Base-by-base conservation (phyloP, 208 protist species). In the Porcisia hertigi region DNA sequence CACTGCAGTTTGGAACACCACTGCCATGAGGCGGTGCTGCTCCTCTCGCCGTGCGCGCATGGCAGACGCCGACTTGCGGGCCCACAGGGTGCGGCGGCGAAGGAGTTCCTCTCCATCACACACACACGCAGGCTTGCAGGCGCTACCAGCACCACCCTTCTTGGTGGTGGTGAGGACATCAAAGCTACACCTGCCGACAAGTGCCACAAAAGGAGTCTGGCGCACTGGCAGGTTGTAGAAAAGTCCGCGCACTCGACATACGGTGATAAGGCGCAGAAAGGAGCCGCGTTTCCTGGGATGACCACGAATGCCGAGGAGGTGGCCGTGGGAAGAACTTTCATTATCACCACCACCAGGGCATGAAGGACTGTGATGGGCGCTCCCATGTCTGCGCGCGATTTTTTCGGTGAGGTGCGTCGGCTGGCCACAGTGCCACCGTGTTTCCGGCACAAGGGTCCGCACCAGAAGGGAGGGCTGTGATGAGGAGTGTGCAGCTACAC, bases 151-250 rank as follows among this genome's bases (percentile, higher is more conserved):
- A 52, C 36, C 41, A 18, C 39, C 41, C 60, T 12, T 76, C 20
- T 0, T 23, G 12, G 18, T 25, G 0, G 57, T 53, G 58, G 1
- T 45, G 30, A 58, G 34, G 14, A 57, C 23, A 55, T 59, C 62
- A 25, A 14, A 16, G 45, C n/a, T 25, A 11, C 58, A 11, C 11
- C 18, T 52, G 36, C 54, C 14, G 41, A 62, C 8, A 3, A 72
- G 69, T 34, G 30, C n/a, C 4, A 43, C 49, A 45, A 75, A 83
- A 16, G 82, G 65, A 0, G 71, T 20, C 54, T 73, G 82, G 25
- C 88, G 85, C 20, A 92, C 81, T n/a, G 88, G 86, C 7, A 92
- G 54, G 57, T 75, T 80, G 49, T 75, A 71, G 62, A 90, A 92
- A 0, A 92, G 69, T 14, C 77, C 81, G 73, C 55, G 62, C 34